phyloP scores from a whole-genome alignment of 331 rosid genomes.

The Pyracantha coccinea region DNA sequence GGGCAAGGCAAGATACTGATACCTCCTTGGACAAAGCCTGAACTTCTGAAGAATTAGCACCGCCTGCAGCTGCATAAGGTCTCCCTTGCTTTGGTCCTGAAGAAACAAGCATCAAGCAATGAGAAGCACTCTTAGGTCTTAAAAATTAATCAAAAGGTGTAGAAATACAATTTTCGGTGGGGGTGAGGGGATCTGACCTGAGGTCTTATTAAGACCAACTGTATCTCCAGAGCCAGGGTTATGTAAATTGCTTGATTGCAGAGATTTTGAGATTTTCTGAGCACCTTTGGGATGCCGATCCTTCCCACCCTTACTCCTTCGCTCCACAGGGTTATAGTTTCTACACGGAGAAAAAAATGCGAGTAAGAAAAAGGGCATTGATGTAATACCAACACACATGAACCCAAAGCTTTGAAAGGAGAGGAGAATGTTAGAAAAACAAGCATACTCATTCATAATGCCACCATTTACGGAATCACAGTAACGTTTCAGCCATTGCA shows the following conservation, averaged over 20 bases:
- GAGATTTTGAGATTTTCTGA: conserved; percentile 60
- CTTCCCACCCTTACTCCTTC: conserved; percentile 73
- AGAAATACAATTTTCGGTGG: not conserved
- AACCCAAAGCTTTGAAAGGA: not conserved
- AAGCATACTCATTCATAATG: conserved; percentile 89
- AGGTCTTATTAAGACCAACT: conserved; percentile 31
- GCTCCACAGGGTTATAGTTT: conserved; percentile 83
- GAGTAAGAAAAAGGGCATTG: not conserved
- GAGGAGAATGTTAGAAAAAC: not conserved
- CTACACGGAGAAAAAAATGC: conserved; percentile 23
- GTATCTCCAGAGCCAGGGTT: conserved; percentile 44
- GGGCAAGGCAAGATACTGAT: not conserved
- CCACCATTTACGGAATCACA: conserved; percentile 98
- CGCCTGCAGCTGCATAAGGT: conserved; percentile 32
- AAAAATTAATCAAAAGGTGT: not conserved
- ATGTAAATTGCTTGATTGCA: conserved; percentile 53
- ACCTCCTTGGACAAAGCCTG: conserved; percentile 85
- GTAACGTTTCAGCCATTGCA: conserved; percentile 98
- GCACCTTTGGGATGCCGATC: conserved; percentile 48
- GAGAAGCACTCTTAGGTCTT: not conserved
- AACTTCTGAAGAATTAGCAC: conserved; percentile 38
- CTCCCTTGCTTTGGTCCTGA: conserved; percentile 64
- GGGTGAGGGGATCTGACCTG: conserved; percentile 8
- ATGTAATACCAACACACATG: not conserved
- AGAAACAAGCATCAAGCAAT: conserved; percentile 4